Evolutionary conservation across 2,329 filamentous ascomycete genomes (phyloP).

Genomic region (Cucurbitaria berberidis): DNA sequence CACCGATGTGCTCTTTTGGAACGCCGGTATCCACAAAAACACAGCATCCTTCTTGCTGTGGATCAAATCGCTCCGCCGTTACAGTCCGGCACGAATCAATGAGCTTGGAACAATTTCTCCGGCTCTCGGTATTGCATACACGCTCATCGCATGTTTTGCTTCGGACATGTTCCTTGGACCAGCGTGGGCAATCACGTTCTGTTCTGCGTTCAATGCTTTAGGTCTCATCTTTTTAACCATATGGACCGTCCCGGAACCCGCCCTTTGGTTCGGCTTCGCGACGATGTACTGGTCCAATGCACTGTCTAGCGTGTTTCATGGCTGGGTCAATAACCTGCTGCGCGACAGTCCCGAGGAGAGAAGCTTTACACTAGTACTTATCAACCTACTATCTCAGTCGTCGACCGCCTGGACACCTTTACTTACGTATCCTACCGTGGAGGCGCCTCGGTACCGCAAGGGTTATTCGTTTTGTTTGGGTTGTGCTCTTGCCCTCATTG

Average conservation of each 20-base stretch:
- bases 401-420: constrained; percentile 12
- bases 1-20: constrained; percentile 63
- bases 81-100: constrained; percentile 54
- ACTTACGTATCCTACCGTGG: constrained; percentile 9
- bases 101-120: constrained; percentile 59
- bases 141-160: constrained; percentile 59
- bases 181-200: constrained; percentile 60
- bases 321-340: constrained; percentile 54
- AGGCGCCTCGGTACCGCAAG: constrained; percentile 6
- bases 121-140: constrained; percentile 62
- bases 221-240: constrained; percentile 58
- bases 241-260: constrained; percentile 62
- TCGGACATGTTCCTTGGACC: constrained; percentile 60
- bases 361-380: constrained; percentile 11
- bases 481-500: too few species aligned
- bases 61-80: constrained; percentile 61
- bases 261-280: constrained; percentile 59
- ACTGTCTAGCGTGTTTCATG: constrained; percentile 60
- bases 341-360: constrained; percentile 10
- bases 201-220: constrained; percentile 57
- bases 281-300: constrained; percentile 56
- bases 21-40: constrained; percentile 53
- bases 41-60: constrained; percentile 61
- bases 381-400: constrained; percentile 9
- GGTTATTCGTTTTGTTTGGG: too few species aligned